Base-by-base conservation (phyloP, 371 early-diverging fungal genomes). In the Dichotomocladium elegans region DNA sequence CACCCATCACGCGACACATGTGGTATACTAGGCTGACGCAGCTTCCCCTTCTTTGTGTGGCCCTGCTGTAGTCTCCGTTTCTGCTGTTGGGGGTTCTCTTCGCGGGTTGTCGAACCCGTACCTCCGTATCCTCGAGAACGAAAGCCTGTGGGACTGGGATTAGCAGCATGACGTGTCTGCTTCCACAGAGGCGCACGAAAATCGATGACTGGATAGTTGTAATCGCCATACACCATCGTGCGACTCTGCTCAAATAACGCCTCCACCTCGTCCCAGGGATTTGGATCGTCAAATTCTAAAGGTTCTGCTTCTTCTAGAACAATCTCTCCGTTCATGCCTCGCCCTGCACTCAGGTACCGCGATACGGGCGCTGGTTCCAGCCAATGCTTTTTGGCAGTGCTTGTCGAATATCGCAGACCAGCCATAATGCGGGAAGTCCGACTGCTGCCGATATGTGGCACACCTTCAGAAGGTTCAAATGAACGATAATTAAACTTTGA, bases 301-400 rank as follows among this genome's bases (percentile, higher is more conserved):
- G 68, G 64, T 17, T 70, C 70, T 0, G 49, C 17, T 14, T 64
- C 59, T 1, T 58, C 61, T 6, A 31, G 26, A 4, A 61, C 61
- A 0, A 46, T 27, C 24, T 70, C 73, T 8, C 70, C 78, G 43
- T 72, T 64, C 51, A 66, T 64, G 12, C 66, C 72, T 24, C 71
- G 52, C 1, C 70, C 68, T 8, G 62, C 42, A 15, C 49, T 65
- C 5, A 74, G 28, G 46, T 57, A 77, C 3, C 60, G 55, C 3
- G 78, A 74, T 1, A 70, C 66, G 0, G 72, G 78, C 4, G 73
- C 74, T 24, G 74, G 78, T 37, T 70, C 74, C 5, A 91, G 55
- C 92, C 92, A 92, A 58, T 88, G 89, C 35, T 89, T 91, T 44
- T 78, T 72, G 8, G 85, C 73, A 3, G 91, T 91, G 12, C 88